Evolutionary conservation across 2,329 filamentous ascomycete species (phyloP).

Genomic region (Aspergillus sergii): DNA sequence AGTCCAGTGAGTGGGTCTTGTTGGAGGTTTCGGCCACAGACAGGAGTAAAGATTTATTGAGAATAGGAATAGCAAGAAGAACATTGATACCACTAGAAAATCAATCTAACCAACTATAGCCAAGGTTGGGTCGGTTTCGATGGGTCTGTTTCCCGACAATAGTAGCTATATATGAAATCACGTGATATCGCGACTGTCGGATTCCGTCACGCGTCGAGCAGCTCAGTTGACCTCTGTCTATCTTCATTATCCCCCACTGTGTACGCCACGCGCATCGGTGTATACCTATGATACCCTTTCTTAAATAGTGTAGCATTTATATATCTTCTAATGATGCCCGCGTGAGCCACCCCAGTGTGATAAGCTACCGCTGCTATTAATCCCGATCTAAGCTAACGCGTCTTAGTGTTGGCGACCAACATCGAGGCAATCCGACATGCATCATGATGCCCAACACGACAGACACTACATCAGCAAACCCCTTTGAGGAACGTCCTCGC

Average conservation of each 20-base stretch:
- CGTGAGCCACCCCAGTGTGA: slow-evolving; percentile 37
- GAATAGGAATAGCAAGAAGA: neutral
- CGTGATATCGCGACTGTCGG: slow-evolving; percentile 37
- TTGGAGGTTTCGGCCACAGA: neutral
- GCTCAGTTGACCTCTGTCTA: slow-evolving; percentile 8
- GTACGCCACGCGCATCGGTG: slow-evolving; percentile 6
- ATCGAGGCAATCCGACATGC: slow-evolving; percentile 47
- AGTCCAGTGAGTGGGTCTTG: slow-evolving; percentile 53
- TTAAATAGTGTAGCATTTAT: neutral
- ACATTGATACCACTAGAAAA: neutral
- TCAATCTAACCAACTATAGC: neutral
- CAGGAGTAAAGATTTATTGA: neutral
- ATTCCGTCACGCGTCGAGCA: slow-evolving; percentile 24
- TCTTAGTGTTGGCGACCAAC: slow-evolving; percentile 69
- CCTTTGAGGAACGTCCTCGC: slow-evolving; percentile 73
- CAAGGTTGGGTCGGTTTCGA: neutral
- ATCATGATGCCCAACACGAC: slow-evolving; percentile 46
- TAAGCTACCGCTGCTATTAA: slow-evolving; percentile 1
- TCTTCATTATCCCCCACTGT: slow-evolving; percentile 19
- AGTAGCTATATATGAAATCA: slow-evolving; percentile 21
- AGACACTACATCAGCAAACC: slow-evolving; percentile 60
- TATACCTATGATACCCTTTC: neutral
- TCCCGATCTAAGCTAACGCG: slow-evolving; percentile 24
- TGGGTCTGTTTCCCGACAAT: neutral
- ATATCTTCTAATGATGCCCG: slow-evolving; percentile 44